Evolutionary conservation across 305 asterid genomes (phyloP), one percentile per base, ranked within the genome.

Genomic region (Fraxinus paxiana): DNA sequence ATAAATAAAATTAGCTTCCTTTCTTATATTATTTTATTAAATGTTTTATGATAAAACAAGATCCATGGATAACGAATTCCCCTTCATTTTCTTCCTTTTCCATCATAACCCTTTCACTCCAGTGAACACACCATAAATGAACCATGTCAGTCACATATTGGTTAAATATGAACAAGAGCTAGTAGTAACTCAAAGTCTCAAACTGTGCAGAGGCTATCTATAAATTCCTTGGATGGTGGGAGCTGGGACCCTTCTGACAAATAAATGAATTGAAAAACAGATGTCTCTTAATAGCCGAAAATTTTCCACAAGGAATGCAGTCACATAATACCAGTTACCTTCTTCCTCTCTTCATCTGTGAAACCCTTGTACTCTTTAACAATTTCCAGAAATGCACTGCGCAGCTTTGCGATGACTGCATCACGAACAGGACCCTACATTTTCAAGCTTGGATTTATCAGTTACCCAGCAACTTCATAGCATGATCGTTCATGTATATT

Each of bases 391-490:
- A 92, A 96, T 83, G 97, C 95, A 79, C 76, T 86, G 69, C 98
- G 99, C 78, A 96, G 91, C 87, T 91, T 89, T 61, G 94, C 89
- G 73, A 92, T 91, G 75, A 92, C 98, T 80, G 92, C 97, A 86
- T 96, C 99, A 87, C 91, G 92, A 79, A 90, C 96, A 73, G 99
- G 99, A 78, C 99, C 98, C 99, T 96, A 86, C 81, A 87, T 76
- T 80, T 87, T 81, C 81, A 80, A 78, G 83, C 70, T 82, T 75
- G 56, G 61, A 80, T 35, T 79, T 80, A 82, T 86, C 78, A 84
- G 83, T 79, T 81, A 51, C 54, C 26, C 48, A 69, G 77, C 81
- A 34, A 12, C 74, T 4, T 28, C n/a, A 30, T 69, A 28, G 74
- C 18, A 30, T 28, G 38, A 28, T 37, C 41, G 17, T 30, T 69